A percentile compares a stretch with the other conserved stretches of the same genome.
These are phyloP conservation scores for Heliamphora exappendiculata DNA, from an alignment of 148 eudicot species.

Conservation along the genomic window DNA sequence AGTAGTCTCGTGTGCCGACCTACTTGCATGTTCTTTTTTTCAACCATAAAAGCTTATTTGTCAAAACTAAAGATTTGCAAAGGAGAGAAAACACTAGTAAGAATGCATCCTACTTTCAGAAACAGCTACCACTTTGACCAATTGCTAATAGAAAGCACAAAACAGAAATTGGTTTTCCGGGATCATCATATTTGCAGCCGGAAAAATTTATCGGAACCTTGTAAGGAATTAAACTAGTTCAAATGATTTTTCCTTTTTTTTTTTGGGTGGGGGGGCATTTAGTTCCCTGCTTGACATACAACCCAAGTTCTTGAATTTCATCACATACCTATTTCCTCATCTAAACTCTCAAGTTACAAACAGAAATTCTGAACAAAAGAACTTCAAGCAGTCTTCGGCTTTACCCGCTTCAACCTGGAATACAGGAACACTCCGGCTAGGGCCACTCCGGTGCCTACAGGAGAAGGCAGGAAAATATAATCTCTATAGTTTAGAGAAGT, in stretches of 20 bases:
- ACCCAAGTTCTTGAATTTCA: not conserved
- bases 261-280: not conserved
- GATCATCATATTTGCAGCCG: constrained; percentile 3
- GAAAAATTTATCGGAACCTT: not conserved
- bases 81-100: too few species aligned
- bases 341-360: constrained; percentile 6
- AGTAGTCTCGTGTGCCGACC: too few species aligned
- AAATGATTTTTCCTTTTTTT: too few species aligned
- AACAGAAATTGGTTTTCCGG: not conserved
- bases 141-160: constrained; percentile 7
- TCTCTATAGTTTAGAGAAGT: too few species aligned
- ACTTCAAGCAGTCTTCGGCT: constrained; percentile 54
- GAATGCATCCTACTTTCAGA: constrained; percentile 10
- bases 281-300: not conserved
- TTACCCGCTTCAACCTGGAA: constrained; percentile 67
- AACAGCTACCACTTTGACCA: not conserved
- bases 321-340: not conserved
- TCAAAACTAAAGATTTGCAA: too few species aligned
- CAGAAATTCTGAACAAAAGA: constrained; percentile 10
- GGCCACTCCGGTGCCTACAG: constrained; percentile 79
- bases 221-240: not conserved
- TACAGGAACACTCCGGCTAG: constrained; percentile 94
- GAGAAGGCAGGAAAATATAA: not conserved
- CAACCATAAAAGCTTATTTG: too few species aligned
- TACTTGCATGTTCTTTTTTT: too few species aligned